Evolutionary conservation across 1,284 basidiomycete genomes (phyloP), one percentile per base, ranked within the genome.

Genomic region (Tilletiopsis washingtonensis): DNA sequence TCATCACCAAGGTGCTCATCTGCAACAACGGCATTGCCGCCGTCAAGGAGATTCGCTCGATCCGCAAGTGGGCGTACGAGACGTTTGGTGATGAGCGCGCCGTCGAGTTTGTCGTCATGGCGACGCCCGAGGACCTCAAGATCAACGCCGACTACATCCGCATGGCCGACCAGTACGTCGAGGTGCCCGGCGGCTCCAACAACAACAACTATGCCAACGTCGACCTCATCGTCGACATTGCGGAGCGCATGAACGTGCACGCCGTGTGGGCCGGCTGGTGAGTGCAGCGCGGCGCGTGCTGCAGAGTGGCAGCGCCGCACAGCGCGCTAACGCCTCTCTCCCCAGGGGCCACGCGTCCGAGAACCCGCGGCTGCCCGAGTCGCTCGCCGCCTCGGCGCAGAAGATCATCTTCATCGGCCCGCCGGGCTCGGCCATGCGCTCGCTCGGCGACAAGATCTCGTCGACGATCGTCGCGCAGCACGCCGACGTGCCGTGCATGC

Each of bases 141-240:
- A 91, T 97, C 76, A 99, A 99, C 72, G 94, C 94, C 38, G 94
- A 99, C 74, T 99, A 98, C 77, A 98, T 99, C 75, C 87, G 94
- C 63, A 98, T 99, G 94, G 94, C 94, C 29, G 94, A 99, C 76
- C 85, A 91, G 70, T 98, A 94, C 74, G 87, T 99, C 67, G 94
- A 98, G 76, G 94, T 99, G 5, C 93, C 94, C 21, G 94, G 94
- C 62, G 94, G 94, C 56, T 82, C 85, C 43, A 99, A 99, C 76
- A 98, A 98, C 80, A 94, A 99, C 81, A 99, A 99, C 77, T 98
- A 98, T 74, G 94, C 94, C 67, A 99, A 99, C 74, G 94, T 99
- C 66, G 94, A 99, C 74, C 85, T 97, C 67, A 98, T 99, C 69
- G 88, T 98, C 58, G 94, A 99, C 72, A 84, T 99, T 54, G 94